phyloP scores from a whole-genome alignment of 1,284 basidiomycete genomes.

The Pseudozyma sp. region DNA sequence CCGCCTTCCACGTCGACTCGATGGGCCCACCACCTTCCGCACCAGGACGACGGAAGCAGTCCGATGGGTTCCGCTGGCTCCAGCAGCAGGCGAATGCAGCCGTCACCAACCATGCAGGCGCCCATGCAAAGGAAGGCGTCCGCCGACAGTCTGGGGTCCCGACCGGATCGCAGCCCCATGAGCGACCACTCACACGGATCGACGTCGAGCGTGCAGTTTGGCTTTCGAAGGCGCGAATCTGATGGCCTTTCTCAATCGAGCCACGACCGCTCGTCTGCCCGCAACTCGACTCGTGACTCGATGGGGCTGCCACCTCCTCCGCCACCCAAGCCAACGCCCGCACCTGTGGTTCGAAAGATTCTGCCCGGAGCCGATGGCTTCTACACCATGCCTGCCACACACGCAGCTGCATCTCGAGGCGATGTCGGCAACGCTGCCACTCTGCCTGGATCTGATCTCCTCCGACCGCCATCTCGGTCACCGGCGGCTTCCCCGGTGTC shows the following conservation, averaged over 20 bases:
- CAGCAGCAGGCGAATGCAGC: conserved; percentile 16
- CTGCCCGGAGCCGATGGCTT: conserved; percentile 53
- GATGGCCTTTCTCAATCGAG: conserved; percentile 1
- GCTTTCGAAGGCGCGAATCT: conserved; percentile 1
- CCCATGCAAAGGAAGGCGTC: conserved; percentile 33
- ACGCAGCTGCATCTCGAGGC: conserved; percentile 1
- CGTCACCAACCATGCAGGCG: conserved; percentile 11
- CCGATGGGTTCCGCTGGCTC: conserved; percentile 1
- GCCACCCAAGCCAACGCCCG: conserved; percentile 31
- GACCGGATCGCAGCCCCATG: conserved; percentile 33
- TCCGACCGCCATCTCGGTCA: conserved; percentile 26
- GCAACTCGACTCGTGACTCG: conserved; percentile 44
- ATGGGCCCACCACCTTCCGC: conserved; percentile 35
- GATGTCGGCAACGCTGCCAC: background rate
- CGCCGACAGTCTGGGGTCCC: conserved; percentile 22
- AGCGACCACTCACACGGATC: conserved; percentile 23
- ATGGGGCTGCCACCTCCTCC: conserved; percentile 40
- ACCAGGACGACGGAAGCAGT: conserved; percentile 27
- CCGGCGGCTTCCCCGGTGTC: conserved; percentile 24
- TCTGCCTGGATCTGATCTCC: conserved; percentile 7
- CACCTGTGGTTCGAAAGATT: conserved; percentile 26
- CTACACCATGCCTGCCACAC: conserved; percentile 34
- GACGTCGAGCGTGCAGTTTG: background rate
- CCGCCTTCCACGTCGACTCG: conserved; percentile 48
- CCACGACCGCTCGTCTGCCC: conserved; percentile 7